Percentiles rank a stretch among this genome's conserved stretches.
These are phyloP conservation scores for Aspergillus ellipticus DNA, from an alignment of 495 filamentous ascomycete species.

Conservation along the genomic window DNA sequence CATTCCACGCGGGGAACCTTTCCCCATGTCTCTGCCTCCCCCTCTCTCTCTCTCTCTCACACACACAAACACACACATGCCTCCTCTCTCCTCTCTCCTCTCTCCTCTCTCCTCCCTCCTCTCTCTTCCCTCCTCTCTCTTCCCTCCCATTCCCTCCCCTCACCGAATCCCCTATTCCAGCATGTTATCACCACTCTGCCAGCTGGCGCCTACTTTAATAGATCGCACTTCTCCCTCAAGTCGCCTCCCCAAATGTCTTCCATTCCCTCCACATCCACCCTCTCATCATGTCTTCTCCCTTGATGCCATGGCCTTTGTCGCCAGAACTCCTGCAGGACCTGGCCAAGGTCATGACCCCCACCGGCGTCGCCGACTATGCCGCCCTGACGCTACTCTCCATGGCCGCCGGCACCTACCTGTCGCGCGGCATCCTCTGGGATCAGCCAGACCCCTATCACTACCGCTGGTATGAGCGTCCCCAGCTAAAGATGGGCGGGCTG, in stretches of 20 bases:
- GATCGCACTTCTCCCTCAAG: neutral
- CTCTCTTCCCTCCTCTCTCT: neutral
- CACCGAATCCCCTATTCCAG: neutral
- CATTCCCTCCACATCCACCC: neutral
- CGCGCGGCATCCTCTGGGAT: conserved; percentile 35
- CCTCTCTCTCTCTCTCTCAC: neutral
- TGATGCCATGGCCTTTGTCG: conserved; percentile 12
- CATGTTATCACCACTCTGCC: neutral
- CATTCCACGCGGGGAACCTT: conserved; percentile 11
- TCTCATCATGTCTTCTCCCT: neutral
- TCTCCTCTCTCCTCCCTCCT: conserved; percentile 4
- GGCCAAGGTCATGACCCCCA: conserved; percentile 22
- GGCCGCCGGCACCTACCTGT: conserved; percentile 25
- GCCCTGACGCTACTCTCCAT: conserved; percentile 27
- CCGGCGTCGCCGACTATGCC: conserved; percentile 27
- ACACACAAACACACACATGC: neutral
- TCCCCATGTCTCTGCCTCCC: neutral
- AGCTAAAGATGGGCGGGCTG: conserved; percentile 27
- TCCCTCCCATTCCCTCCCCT: neutral
- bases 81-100: neutral
- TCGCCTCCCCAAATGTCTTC: neutral
- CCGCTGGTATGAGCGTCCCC: conserved; percentile 30
- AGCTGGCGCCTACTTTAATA: neutral
- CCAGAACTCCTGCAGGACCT: conserved; percentile 22
- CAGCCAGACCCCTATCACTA: conserved; percentile 29